phyloP scores from a whole-genome alignment of 495 filamentous ascomycete species.

The Podospora fimiseda region DNA sequence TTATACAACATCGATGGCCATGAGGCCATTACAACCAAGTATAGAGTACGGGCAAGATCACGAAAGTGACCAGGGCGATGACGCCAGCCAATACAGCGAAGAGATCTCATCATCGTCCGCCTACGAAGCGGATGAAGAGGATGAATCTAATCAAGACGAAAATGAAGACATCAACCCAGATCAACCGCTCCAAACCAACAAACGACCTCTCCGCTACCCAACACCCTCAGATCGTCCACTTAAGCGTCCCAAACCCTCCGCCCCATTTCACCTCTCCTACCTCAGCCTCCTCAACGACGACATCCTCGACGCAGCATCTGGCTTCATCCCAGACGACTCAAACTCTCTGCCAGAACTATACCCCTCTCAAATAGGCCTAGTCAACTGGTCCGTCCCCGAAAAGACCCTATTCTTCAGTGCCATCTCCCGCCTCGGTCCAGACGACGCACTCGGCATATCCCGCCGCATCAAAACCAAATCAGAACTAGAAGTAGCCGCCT shows the following conservation, averaged over 20 bases:
- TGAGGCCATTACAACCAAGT: constrained; percentile 3
- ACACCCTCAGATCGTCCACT: constrained; percentile 14
- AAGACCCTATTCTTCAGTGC: constrained; percentile 62
- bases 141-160: neutral
- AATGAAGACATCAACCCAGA: neutral
- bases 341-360: constrained; percentile 10
- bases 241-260: constrained; percentile 24
- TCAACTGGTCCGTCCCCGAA: constrained; percentile 62
- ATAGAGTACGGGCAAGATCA: constrained; percentile 1
- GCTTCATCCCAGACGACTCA: constrained; percentile 18
- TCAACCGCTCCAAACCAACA: neutral
- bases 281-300: constrained; percentile 53
- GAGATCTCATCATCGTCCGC: neutral
- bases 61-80: constrained; percentile 11
- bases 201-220: constrained; percentile 2
- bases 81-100: constrained; percentile 6
- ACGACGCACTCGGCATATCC: constrained; percentile 56
- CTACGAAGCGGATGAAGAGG: neutral
- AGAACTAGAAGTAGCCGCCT: constrained; percentile 64
- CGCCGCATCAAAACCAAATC: constrained; percentile 62
- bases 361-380: constrained; percentile 57
- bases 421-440: constrained; percentile 55
- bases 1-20: constrained; percentile 3
- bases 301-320: constrained; percentile 37
- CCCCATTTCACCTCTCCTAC: constrained; percentile 49